Base-by-base conservation (phyloP, 139 green algal species). In the Chlorella sp. region DNA sequence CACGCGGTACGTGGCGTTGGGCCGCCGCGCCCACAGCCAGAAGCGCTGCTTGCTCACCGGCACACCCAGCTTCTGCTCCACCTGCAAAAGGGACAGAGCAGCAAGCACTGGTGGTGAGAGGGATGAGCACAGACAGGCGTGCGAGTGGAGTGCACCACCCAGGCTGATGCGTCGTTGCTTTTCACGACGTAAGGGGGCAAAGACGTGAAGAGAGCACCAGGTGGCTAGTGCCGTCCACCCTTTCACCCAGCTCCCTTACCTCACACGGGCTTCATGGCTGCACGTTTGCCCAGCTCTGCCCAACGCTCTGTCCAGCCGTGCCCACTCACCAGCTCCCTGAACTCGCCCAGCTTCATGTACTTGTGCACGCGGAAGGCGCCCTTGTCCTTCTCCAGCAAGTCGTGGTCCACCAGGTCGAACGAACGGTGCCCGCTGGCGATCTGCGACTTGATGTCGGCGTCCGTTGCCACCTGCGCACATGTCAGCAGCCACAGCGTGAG, bases 321-420 rank as follows among this genome's bases (percentile, higher is more conserved):
- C n/a, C n/a, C 42, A 35, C 74, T 2, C 63, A 83, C 73, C 67
- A 71, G 69, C 34, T 76, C 31, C 77, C 89, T 92, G 78, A 98
- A 91, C 10, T 96, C 84, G 33, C 29, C 49, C 60, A 98, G 95
- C 4, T 70, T 79, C 26, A 71, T 91, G 34, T 92, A 77, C 79
- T 97, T 97, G 70, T 82, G 72, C 51, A 97, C 74, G 0, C 90
- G 78, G 71, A 93, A 87, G 30, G 76, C 66, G 75, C 88, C 84
- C 23, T 90, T 74, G 50, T 87, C 72, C 2, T 66, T 33, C 22
- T 77, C 67, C 75, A 93, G 88, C 67, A 87, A 77, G 27, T 93
- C 85, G 71, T 93, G 83, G 79, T 99, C 91, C 10, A 94, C 90
- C 32, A 99, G 86, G 85, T 99, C 94, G 74, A 98, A 99, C 31